Conservation (phyloP, 148 eudicot species). For the Selenicereus undatus region DNA sequence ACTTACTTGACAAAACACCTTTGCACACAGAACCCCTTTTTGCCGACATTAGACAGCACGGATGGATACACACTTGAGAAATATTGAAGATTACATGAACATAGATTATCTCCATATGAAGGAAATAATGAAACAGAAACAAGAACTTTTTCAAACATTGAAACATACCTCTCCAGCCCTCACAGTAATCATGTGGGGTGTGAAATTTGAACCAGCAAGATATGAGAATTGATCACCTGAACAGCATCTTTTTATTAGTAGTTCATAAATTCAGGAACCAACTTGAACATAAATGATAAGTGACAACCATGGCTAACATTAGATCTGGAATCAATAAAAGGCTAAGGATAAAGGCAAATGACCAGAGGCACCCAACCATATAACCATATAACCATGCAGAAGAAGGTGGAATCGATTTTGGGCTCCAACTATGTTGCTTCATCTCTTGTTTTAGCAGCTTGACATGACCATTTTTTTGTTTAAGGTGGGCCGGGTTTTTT, state of each 20-base stretch:
- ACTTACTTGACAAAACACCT: too few species aligned
- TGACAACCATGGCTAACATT: not conserved
- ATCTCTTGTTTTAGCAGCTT: not conserved
- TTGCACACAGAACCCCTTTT: too few species aligned
- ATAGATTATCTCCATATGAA: too few species aligned
- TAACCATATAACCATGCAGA: not conserved
- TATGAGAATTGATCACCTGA: constrained; percentile 49
- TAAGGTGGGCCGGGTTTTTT: not conserved
- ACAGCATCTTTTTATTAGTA: not conserved
- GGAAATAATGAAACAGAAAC: not conserved
- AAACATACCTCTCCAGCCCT: constrained; percentile 67
- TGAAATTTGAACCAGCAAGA: constrained; percentile 60
- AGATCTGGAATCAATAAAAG: not conserved
- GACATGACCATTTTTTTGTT: not conserved
- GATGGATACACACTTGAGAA: too few species aligned
- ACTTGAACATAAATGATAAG: not conserved
- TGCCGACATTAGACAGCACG: too few species aligned
- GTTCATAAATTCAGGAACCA: not conserved
- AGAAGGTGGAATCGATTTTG: not conserved
- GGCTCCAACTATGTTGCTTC: not conserved
- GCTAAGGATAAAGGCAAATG: not conserved
- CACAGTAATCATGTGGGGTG: constrained; percentile 77
- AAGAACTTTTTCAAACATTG: not conserved
- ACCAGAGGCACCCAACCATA: not conserved
- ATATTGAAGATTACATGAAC: too few species aligned